phyloP scores from a whole-genome alignment of 2,329 filamentous ascomycete genomes.

The Verticillium isaacii region DNA sequence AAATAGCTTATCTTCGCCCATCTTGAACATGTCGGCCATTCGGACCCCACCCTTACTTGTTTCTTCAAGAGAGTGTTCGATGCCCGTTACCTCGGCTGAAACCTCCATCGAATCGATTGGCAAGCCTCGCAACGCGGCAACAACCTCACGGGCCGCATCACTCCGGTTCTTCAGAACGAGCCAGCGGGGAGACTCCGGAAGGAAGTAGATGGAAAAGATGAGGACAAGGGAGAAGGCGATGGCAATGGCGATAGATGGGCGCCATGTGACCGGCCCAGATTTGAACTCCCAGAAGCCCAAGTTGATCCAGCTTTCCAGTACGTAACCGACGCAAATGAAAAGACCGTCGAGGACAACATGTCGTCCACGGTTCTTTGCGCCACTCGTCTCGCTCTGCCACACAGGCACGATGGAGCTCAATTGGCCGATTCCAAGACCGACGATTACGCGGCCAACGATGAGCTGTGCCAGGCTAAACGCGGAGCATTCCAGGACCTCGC shows the following conservation, averaged over 20 bases:
- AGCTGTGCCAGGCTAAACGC: conserved; percentile 42
- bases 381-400: conserved; percentile 33
- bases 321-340: conserved; percentile 15
- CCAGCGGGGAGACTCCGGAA: conserved; percentile 31
- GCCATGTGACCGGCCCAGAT: conserved; percentile 20
- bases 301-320: conserved; percentile 39
- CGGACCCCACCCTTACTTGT: conserved; percentile 28
- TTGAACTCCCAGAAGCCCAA: conserved; percentile 33
- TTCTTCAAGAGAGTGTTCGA: conserved; percentile 43
- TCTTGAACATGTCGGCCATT: conserved; percentile 39
- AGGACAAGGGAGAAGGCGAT: conserved; percentile 24
- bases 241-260: conserved; percentile 30
- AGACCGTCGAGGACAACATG: conserved; percentile 29
- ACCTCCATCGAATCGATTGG: conserved; percentile 29
- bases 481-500: conserved; percentile 40
- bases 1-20: conserved; percentile 42
- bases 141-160: conserved; percentile 24
- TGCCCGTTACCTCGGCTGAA: conserved; percentile 37
- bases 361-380: conserved; percentile 35
- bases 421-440: conserved; percentile 38
- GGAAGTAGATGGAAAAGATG: conserved; percentile 25
- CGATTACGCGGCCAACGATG: conserved; percentile 45
- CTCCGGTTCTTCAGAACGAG: conserved; percentile 26
- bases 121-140: conserved; percentile 33
- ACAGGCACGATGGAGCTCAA: conserved; percentile 34